Evolutionary conservation across 805 yeast genomes (phyloP).

Genomic region (Kluyveromyces lactis): DNA sequence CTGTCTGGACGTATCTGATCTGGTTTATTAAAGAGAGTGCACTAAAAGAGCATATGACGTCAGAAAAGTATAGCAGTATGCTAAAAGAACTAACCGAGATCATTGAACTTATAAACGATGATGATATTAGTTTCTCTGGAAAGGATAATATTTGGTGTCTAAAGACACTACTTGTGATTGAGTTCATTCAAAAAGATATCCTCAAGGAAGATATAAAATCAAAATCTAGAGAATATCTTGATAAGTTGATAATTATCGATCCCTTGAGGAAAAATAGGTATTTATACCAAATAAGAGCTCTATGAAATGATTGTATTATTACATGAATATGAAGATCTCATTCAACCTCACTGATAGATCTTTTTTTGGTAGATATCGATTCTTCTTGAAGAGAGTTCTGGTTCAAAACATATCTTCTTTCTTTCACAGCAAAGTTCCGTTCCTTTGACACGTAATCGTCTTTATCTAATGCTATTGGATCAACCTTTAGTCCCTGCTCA

Average conservation of each 20-base stretch:
- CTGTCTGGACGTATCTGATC: conserved; percentile 81
- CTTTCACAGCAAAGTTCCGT: conserved; percentile 33
- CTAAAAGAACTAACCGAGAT: conserved; percentile 38
- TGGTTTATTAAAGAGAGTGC: conserved; percentile 53
- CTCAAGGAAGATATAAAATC: conserved; percentile 28
- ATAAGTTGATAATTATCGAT: conserved; percentile 44
- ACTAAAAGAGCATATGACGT: conserved; percentile 17
- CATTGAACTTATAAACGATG: conserved; percentile 55
- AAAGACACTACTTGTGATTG: conserved; percentile 45
- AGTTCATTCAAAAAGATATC: conserved; percentile 25
- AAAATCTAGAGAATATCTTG: conserved; percentile 25
- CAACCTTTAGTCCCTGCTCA: conserved; percentile 24
- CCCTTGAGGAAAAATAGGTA: conserved; percentile 61
- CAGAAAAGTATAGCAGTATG: conserved; percentile 30
- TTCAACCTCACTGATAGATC: not conserved
- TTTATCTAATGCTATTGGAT: conserved; percentile 26
- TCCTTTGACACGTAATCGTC: conserved; percentile 39
- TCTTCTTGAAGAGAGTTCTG: not conserved
- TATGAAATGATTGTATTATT: not conserved
- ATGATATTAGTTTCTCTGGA: conserved; percentile 64
- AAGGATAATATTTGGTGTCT: conserved; percentile 70
- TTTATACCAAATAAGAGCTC: conserved; percentile 27
- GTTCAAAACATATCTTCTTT: conserved; percentile 43
- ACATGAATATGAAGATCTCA: not conserved
- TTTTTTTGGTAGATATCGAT: not conserved